Evolutionary conservation across 371 early-diverging fungal species (phyloP), one percentile per base, ranked within the genome.

Genomic region (Rhizomucor pusillus): DNA sequence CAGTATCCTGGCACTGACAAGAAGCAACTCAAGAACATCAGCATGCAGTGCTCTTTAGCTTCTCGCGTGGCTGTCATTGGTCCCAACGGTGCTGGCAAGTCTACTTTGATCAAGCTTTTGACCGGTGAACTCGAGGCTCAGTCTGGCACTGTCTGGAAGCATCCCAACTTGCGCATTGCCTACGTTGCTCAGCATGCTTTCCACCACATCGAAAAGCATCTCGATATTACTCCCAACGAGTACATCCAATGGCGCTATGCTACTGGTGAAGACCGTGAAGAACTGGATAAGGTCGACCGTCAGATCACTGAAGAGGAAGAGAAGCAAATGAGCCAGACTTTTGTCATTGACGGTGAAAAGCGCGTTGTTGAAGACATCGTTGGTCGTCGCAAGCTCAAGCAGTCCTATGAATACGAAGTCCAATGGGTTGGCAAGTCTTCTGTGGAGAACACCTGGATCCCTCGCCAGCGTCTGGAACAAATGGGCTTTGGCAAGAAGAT

Each of bases 181-280:
- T 91, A 89, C 63, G 88, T 90, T 54, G 86, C 90, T 33, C 91
- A 91, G 71, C 88, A 90, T 54, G 85, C 88, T 52, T 86, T 87
- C 85, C 88, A 90, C 62, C 88, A 87, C 61, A 75, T 86, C 48
- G 86, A 87, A 57, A 78, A 80, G 52, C 86, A 87, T 50, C 68
- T 87, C 69, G 82, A 80, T 52, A 71, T 59, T 46, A 87, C 86
- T 24, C 85, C 86, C 50, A 85, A 84, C 65, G 80, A 82, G 49
- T 85, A 87, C 56, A 86, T 87, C 52, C 80, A 79, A 58, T 85
- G 87, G 87, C 85, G 87, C 63, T 85, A 80, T 63, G 79, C 82
- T 61, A 77, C 71, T 34, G 87, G 86, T 61, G 83, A 84, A 65
- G 88, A 87, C 63, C 71, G 80, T 48, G 88, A 87, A 63, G 69